Conservation (phyloP, 2,329 filamentous ascomycete species). For the Fusarium anthophilum region DNA sequence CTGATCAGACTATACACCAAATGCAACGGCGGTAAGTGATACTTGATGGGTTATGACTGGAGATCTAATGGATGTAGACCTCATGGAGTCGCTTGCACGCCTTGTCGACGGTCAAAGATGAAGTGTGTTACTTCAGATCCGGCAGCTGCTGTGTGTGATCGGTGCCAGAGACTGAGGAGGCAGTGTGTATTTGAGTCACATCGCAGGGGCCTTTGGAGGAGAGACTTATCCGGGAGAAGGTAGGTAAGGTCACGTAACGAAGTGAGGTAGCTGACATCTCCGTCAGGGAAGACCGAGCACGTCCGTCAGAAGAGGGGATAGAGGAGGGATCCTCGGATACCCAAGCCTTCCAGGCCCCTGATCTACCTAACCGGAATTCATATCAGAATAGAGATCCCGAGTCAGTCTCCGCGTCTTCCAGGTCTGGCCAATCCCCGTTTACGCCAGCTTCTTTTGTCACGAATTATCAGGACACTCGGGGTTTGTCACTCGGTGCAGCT, state of each 20-base stretch:
- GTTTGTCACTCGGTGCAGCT: accelerated
- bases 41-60: too few relatives aligned
- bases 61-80: neutral
- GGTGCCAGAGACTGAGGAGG: neutral
- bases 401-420: neutral
- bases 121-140: constrained; percentile 5
- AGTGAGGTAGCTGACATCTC: accelerated
- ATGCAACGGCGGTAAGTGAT: neutral
- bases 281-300: accelerated
- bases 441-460: neutral
- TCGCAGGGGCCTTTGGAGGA: neutral
- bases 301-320: accelerated
- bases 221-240: neutral
- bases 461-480: neutral
- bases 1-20: neutral
- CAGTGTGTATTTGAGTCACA: neutral
- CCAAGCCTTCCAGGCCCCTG: accelerated
- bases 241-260: neutral
- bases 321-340: neutral
- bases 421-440: neutral
- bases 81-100: neutral
- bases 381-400: neutral
- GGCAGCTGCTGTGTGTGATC: neutral
- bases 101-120: constrained; percentile 4
- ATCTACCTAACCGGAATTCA: neutral